Percentiles rank a stretch among this genome's conserved stretches.
phyloP scores from a whole-genome alignment of 192 early-diverging fungal genomes.

The Obelidium mucronatum region DNA sequence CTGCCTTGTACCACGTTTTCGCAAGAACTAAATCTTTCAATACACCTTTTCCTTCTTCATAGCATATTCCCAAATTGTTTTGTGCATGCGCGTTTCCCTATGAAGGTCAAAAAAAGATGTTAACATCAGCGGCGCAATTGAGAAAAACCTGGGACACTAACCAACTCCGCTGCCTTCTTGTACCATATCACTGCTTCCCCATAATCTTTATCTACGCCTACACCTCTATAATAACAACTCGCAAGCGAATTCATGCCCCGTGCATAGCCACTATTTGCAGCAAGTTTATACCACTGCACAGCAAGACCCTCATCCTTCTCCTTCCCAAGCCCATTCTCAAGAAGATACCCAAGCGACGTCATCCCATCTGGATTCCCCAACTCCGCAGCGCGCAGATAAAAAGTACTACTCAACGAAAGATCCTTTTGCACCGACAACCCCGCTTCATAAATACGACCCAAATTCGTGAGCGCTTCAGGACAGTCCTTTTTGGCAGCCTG shows the following conservation, averaged over 20 bases:
- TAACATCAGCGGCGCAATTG: background rate
- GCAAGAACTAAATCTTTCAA: constrained; percentile 52
- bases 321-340: constrained; percentile 52
- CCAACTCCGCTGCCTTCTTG: constrained; percentile 48
- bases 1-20: constrained; percentile 57
- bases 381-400: constrained; percentile 53
- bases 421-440: constrained; percentile 50
- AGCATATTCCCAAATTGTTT: constrained; percentile 64
- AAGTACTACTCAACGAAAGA: constrained; percentile 29
- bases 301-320: constrained; percentile 36
- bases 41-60: constrained; percentile 64
- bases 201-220: constrained; percentile 51
- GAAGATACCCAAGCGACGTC: constrained; percentile 45
- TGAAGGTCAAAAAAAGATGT: background rate
- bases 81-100: constrained; percentile 53
- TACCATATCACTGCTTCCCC: constrained; percentile 56
- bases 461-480: constrained; percentile 49
- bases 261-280: constrained; percentile 40
- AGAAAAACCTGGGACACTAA: constrained; percentile 21
- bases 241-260: constrained; percentile 56
- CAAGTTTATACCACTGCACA: constrained; percentile 48
- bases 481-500: constrained; percentile 40
- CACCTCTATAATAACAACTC: constrained; percentile 52
- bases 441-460: constrained; percentile 55
- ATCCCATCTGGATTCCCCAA: constrained; percentile 50